phyloP scores from a whole-genome alignment of 1,284 basidiomycete genomes.

The Cutaneotrichosporon sp. region DNA sequence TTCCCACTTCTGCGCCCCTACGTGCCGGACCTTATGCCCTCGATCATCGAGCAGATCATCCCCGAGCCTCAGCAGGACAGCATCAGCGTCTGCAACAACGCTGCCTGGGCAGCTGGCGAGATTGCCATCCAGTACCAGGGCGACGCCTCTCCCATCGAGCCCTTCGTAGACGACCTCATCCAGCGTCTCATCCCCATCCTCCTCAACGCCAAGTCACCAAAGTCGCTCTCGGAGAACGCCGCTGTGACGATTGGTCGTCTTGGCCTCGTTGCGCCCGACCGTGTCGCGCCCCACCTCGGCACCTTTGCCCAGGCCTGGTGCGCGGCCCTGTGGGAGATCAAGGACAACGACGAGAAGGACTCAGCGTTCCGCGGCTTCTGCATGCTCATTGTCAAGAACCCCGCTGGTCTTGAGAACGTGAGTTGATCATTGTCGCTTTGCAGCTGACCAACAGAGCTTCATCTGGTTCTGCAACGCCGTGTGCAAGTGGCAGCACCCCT shows the following conservation, averaged over 20 bases:
- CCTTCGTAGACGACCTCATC: slow-evolving; percentile 84
- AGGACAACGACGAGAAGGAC: slow-evolving; percentile 99
- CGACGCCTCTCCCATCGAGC: slow-evolving; percentile 61
- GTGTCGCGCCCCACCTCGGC: slow-evolving; percentile 85
- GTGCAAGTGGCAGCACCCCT: slow-evolving; percentile 86
- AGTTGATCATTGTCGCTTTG: slow-evolving; percentile 31
- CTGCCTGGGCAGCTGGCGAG: slow-evolving; percentile 99
- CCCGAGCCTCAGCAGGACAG: slow-evolving; percentile 60
- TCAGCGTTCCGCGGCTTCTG: slow-evolving; percentile 98
- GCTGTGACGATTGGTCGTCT: slow-evolving; percentile 98
- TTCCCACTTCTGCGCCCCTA: slow-evolving; percentile 72
- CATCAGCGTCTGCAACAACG: slow-evolving; percentile 97
- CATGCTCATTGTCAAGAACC: slow-evolving; percentile 91
- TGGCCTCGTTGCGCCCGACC: slow-evolving; percentile 81
- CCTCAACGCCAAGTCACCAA: slow-evolving; percentile 82
- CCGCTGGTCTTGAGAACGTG: slow-evolving; percentile 82
- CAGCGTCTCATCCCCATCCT: slow-evolving; percentile 88
- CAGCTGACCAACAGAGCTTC: slow-evolving; percentile 62
- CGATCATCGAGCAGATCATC: slow-evolving; percentile 85
- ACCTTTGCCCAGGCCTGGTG: slow-evolving; percentile 97
- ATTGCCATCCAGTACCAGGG: slow-evolving; percentile 77
- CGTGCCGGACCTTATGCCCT: slow-evolving; percentile 83
- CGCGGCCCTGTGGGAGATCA: slow-evolving; percentile 94
- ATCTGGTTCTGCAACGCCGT: slow-evolving; percentile 98
- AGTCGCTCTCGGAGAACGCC: slow-evolving; percentile 94